phyloP scores from a whole-genome alignment of 495 filamentous ascomycete genomes.

The Penicilliopsis zonata region DNA sequence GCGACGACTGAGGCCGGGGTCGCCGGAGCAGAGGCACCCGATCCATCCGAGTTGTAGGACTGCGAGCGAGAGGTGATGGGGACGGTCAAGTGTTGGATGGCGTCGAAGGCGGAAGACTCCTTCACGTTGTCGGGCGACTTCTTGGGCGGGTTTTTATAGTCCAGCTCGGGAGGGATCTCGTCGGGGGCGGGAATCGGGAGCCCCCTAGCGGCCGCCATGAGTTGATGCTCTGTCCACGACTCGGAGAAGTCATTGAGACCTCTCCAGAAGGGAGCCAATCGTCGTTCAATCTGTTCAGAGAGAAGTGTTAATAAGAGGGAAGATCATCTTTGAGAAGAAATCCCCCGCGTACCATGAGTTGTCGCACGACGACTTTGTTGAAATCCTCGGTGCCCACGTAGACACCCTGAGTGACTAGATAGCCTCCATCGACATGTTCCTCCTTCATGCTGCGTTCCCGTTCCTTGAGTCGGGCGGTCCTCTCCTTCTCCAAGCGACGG shows the following conservation, averaged over 20 bases:
- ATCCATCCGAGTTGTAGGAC: constrained; percentile 60
- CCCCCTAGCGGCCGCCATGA: constrained; percentile 82
- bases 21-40: constrained; percentile 37
- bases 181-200: constrained; percentile 76
- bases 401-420: constrained; percentile 84
- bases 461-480: constrained; percentile 59
- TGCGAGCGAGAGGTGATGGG: constrained; percentile 64
- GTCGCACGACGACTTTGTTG: constrained; percentile 78
- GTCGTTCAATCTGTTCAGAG: constrained; percentile 64
- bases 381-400: constrained; percentile 91
- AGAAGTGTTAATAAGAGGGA: background rate
- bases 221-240: constrained; percentile 86
- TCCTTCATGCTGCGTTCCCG: constrained; percentile 86
- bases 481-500: constrained; percentile 72
- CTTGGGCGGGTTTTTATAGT: constrained; percentile 31
- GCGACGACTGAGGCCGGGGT: constrained; percentile 36
- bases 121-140: constrained; percentile 26
- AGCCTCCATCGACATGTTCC: constrained; percentile 90
- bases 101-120: constrained; percentile 25
- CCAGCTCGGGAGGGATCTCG: constrained; percentile 60
- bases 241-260: constrained; percentile 81
- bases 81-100: constrained; percentile 57
- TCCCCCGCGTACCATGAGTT: constrained; percentile 62
- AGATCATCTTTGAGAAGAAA: background rate
- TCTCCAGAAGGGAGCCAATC: constrained; percentile 88